Evolutionary conservation across 1,284 basidiomycete genomes (phyloP), one percentile per base, ranked within the genome.

Genomic region (Ustilago lituana): DNA sequence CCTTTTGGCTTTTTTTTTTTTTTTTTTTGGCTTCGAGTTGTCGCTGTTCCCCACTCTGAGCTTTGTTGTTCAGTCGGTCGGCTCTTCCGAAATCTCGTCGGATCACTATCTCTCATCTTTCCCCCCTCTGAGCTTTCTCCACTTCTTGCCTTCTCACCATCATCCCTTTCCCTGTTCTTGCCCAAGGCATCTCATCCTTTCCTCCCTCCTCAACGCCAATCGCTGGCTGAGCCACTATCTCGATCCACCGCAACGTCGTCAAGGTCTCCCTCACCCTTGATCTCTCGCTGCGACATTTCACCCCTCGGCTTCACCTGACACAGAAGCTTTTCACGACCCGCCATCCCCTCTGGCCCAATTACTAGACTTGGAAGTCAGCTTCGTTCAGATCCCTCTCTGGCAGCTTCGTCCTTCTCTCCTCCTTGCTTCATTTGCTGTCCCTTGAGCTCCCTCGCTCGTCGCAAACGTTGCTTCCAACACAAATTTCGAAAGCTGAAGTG

Each of bases 251-350:
- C 62, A 50, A 31, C 56, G 29, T 51, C 50, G 33, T 66, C 66
- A 69, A 69, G 66, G 60, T 53, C 36, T 69, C 66, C 66, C 66
- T 69, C 66, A 63, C 35, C 66, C 66, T 69, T 68, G 65, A 20
- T 51, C 36, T 26, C 20, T 36, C 50, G 61, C 43, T 64, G 61
- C 61, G 29, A 32, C 39, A n/a, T 15, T 19, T 24, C 17, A 4
- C 27, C 19, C 31, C 10, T 27, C 35, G 7, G 37, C 40, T 46
- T 45, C 15, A 8, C 22, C 22, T 22, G 1, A 44, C 10, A 47
- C 38, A 12, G n/a, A 38, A 35, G 41, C 35, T 19, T 5, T 39
- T 37, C 12, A 43, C 53, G 44, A 35, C 33, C 22, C 15, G 46
- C 41, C 39, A 5, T 19, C 15, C 22, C 22, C 40, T 17, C 20